Evolutionary conservation across 371 early-diverging fungal genomes (phyloP).

Genomic region (Apophysomyces variabilis): DNA sequence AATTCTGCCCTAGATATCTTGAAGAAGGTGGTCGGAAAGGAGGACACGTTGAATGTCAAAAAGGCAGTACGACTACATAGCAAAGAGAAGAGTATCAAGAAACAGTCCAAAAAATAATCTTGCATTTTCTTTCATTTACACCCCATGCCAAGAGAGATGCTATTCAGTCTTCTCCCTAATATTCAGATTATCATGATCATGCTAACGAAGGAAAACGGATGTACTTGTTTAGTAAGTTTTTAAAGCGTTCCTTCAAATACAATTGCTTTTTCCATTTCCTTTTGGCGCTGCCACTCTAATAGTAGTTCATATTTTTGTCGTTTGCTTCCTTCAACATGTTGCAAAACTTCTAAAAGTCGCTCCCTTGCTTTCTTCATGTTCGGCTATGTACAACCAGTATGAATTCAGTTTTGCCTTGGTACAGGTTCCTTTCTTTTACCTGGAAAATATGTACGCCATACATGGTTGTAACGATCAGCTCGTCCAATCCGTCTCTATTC

Average conservation of each 20-base stretch:
- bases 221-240: neutral
- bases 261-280: constrained; percentile 50
- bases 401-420: neutral
- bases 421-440: constrained; percentile 32
- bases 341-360: constrained; percentile 41
- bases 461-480: constrained; percentile 73
- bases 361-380: constrained; percentile 52
- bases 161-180: neutral
- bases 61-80: constrained; percentile 50
- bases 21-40: constrained; percentile 65
- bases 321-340: constrained; percentile 48
- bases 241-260: constrained; percentile 37
- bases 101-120: neutral
- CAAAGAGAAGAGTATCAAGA: constrained; percentile 15
- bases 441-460: constrained; percentile 74
- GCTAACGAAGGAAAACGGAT: neutral
- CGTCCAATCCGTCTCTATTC: constrained; percentile 74
- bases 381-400: constrained; percentile 28
- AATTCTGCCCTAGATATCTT: constrained; percentile 61
- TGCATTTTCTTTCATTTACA: neutral
- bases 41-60: constrained; percentile 63
- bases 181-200: neutral
- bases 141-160: neutral
- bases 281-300: constrained; percentile 41
- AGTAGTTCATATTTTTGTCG: constrained; percentile 45